A percentile compares a stretch with the other conserved stretches of the same genome.
Evolutionary conservation across 768 basidiomycete species (phyloP).

Genomic region (Suillus subluteus): DNA sequence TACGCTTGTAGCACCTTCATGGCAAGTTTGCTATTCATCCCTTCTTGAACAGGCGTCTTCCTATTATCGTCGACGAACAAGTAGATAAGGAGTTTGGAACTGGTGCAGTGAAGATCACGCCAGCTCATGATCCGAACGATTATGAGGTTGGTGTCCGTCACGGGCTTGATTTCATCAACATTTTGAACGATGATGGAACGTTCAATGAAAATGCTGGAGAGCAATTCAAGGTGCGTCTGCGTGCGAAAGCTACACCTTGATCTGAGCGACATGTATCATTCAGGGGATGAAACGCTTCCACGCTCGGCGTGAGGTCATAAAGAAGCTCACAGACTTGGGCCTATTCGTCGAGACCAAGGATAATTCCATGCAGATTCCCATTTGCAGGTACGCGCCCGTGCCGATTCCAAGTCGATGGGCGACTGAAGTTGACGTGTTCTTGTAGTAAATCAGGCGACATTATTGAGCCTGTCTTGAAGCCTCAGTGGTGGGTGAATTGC

Average conservation of each 20-base stretch:
- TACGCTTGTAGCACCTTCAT: constrained; percentile 70
- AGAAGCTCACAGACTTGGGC: constrained; percentile 81
- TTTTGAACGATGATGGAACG: constrained; percentile 96
- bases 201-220: constrained; percentile 88
- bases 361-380: constrained; percentile 96
- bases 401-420: not conserved
- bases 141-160: constrained; percentile 92
- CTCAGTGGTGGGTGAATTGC: constrained; percentile 99
- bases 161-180: constrained; percentile 88
- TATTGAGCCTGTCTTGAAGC: constrained; percentile 93
- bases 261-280: not conserved
- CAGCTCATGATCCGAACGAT: constrained; percentile 97
- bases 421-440: constrained; percentile 8
- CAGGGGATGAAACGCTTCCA: constrained; percentile 99
- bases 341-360: constrained; percentile 91
- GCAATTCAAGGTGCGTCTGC: constrained; percentile 62
- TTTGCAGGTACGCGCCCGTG: constrained; percentile 69
- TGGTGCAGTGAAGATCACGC: constrained; percentile 98
- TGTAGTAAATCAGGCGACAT: constrained; percentile 92
- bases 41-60: constrained; percentile 83
- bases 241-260: not conserved
- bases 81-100: constrained; percentile 95
- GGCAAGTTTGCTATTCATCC: constrained; percentile 92
- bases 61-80: constrained; percentile 85
- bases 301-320: constrained; percentile 80